Conservation (phyloP, 2,329 filamentous ascomycete genomes). For the Coniochaeta ligniaria region DNA sequence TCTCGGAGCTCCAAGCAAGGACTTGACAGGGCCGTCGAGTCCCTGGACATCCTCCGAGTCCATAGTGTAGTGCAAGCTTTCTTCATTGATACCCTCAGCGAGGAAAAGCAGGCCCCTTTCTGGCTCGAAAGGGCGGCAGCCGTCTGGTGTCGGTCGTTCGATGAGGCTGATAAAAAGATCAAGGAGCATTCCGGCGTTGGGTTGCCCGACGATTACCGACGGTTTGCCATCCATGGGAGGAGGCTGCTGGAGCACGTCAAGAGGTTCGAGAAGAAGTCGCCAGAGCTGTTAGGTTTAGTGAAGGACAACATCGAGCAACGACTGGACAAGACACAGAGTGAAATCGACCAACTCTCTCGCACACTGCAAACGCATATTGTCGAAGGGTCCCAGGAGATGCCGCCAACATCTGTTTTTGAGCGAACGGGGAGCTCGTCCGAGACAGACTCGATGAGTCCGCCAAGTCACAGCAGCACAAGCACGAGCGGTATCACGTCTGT, state of each 20-base stretch:
- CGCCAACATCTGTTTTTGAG: slow-evolving; percentile 41
- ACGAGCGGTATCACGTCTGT: slow-evolving; percentile 8
- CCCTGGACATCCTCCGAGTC: slow-evolving; percentile 40
- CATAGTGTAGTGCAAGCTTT: slow-evolving; percentile 47
- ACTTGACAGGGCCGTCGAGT: slow-evolving; percentile 33
- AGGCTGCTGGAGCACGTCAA: slow-evolving; percentile 35
- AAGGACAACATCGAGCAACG: slow-evolving; percentile 25
- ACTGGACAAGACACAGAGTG: slow-evolving; percentile 28
- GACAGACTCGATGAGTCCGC: slow-evolving; percentile 33
- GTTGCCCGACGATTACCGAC: slow-evolving; percentile 43
- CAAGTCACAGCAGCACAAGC: slow-evolving; percentile 23
- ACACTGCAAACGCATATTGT: slow-evolving; percentile 29
- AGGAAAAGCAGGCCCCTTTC: slow-evolving; percentile 30
- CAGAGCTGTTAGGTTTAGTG: slow-evolving; percentile 19
- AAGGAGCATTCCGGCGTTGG: slow-evolving; percentile 31
- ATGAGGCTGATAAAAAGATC: slow-evolving; percentile 35
- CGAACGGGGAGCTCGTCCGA: slow-evolving; percentile 40
- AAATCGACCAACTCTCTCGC: slow-evolving; percentile 35
- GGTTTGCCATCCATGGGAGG: slow-evolving; percentile 43
- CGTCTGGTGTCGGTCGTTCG: slow-evolving; percentile 42
- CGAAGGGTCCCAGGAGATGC: slow-evolving; percentile 21
- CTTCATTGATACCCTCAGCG: slow-evolving; percentile 37
- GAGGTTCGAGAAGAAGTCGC: slow-evolving; percentile 26
- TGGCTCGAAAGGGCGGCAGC: slow-evolving; percentile 42
- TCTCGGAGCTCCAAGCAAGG: slow-evolving; percentile 30